phyloP scores from a whole-genome alignment of 2,329 filamentous ascomycete species.

The Colletotrichum camelliae region DNA sequence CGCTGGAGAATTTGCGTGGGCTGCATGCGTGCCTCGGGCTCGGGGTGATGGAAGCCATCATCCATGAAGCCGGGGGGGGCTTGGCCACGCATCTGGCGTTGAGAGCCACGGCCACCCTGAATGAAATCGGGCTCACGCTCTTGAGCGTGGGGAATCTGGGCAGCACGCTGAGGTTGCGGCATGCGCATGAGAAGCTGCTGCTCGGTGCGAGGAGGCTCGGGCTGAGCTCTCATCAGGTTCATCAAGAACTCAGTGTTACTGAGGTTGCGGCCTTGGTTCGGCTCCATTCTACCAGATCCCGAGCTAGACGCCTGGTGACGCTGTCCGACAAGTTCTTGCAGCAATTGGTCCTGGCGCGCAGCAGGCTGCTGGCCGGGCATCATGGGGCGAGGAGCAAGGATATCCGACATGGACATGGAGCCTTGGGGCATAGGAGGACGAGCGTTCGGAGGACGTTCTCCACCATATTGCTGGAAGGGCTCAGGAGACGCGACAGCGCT shows the following conservation, averaged over 20 bases:
- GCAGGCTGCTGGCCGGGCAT: constrained; percentile 52
- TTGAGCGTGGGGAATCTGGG: constrained; percentile 49
- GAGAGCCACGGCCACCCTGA: constrained; percentile 36
- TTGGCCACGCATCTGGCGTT: constrained; percentile 49
- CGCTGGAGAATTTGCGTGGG: constrained; percentile 71
- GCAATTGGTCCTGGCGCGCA: constrained; percentile 61
- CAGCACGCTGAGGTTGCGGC: constrained; percentile 56
- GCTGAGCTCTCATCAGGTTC: constrained; percentile 72
- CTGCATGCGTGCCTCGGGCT: constrained; percentile 56
- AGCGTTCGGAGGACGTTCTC: constrained; percentile 50
- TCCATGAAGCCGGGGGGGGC: constrained; percentile 60
- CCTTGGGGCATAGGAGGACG: constrained; percentile 44
- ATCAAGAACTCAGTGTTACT: constrained; percentile 85
- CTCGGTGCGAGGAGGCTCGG: constrained; percentile 57
- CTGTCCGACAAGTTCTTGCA: constrained; percentile 65
- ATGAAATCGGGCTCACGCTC: constrained; percentile 55
- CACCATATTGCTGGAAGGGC: constrained; percentile 51
- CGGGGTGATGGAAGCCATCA: constrained; percentile 55
- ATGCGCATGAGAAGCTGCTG: constrained; percentile 53
- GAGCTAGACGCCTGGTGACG: constrained; percentile 62
- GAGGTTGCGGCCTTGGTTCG: constrained; percentile 51
- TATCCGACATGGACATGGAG: constrained; percentile 52
- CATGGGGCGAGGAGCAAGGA: constrained; percentile 54
- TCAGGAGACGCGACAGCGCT: constrained; percentile 52
- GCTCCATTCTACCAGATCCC: constrained; percentile 50